Base-by-base conservation (phyloP, 2,329 filamentous ascomycete genomes). In the Xylariaceae sp. region DNA sequence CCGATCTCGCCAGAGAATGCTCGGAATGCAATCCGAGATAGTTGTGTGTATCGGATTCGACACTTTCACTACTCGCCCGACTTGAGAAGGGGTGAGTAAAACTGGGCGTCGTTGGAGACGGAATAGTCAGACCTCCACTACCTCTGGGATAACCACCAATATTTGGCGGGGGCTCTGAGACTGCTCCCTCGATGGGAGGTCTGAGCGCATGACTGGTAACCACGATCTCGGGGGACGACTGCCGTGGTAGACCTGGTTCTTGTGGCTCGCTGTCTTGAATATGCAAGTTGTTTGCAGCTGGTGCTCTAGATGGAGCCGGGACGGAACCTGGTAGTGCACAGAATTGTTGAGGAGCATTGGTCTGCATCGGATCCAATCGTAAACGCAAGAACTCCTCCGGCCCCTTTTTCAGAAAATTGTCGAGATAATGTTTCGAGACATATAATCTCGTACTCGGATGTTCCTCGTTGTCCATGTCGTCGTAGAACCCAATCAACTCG, bases 401-500 rank as follows among this genome's bases (percentile, higher is more conserved):
- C 0, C 84, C 84, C 23, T 80, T 81, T 2, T 72, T 70, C 1
- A 87, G 66, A 51, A 85, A 87, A 1, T 85, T 78, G 57, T 76
- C 67, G 30, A 84, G 72, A n/a, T 79, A 72, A 58, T 82, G 62
- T 62, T 79, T 75, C 17, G 78, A 78, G 49, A 82, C 75, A 74
- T 83, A 82, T 0, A 82, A 73, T 2, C 82, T 73, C 3, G 82
- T 74, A 0, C 75, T 76, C 0, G 72, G 73, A 1, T 71, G 70
- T 11, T 66, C 61, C 35, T 70, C 70, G 2, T 70, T 70, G 5
- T 78, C 74, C 0, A 75, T 71, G 51, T 86, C 82, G 51, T 85
- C 82, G 58, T 85, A 87, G 66, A 87, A 87, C 0, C 83, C 84
- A 53, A 80, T 78, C 7, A 82, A 67, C 63, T 87, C 84, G 2